Percentiles rank a stretch among this genome's conserved stretches.
These are phyloP conservation scores for Corylus heterophylla DNA, from an alignment of 306 rosid genomes.

Conservation along the genomic window DNA sequence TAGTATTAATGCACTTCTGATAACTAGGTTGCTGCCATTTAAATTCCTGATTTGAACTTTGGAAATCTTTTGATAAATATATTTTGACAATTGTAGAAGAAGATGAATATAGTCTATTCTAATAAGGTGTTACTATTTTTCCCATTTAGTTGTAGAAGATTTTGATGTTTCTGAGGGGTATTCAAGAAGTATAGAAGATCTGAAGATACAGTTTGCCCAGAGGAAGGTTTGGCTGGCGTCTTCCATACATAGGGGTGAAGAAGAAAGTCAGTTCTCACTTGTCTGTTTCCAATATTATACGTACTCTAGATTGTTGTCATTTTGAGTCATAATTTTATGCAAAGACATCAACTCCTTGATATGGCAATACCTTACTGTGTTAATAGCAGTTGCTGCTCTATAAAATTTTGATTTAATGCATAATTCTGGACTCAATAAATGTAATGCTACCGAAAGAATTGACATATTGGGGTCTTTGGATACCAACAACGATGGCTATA, in stretches of 20 bases:
- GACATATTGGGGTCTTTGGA: background rate
- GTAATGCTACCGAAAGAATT: conserved; percentile 6
- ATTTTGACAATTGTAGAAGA: conserved; percentile 7
- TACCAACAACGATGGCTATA: background rate
- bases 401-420: background rate
- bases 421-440: background rate
- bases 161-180: conserved; percentile 48
- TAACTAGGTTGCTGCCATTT: conserved; percentile 6
- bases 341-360: conserved; percentile 4
- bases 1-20: background rate
- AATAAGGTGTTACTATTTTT: conserved; percentile 16
- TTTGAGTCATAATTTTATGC: conserved; percentile 1
- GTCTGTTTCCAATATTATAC: conserved; percentile 24
- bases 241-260: conserved; percentile 91
- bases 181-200: conserved; percentile 43
- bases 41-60: conserved; percentile 14
- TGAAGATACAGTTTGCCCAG: conserved; percentile 51
- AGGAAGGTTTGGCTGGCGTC: conserved; percentile 94
- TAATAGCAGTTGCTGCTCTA: background rate
- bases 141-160: conserved; percentile 65
- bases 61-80: conserved; percentile 9
- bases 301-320: conserved; percentile 12
- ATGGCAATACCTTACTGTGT: background rate
- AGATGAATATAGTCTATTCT: conserved; percentile 19
- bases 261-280: conserved; percentile 64